Evolutionary conservation across 2,329 filamentous ascomycete species (phyloP).

Genomic region (Neofusicoccum cordaticola): DNA sequence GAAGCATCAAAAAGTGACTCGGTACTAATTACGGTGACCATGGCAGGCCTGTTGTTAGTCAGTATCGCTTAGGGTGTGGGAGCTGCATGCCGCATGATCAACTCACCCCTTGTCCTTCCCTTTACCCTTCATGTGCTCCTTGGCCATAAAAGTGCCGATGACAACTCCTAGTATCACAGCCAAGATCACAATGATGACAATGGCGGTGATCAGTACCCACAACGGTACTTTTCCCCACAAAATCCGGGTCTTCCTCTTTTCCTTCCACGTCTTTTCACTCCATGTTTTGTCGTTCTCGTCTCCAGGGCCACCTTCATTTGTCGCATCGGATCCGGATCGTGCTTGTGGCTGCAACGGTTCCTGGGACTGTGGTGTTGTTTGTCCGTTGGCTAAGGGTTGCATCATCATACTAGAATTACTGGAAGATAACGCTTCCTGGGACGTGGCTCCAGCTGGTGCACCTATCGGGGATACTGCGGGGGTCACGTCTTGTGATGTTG

Average conservation of each 20-base stretch:
- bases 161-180: slow-evolving; percentile 52
- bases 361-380: not conserved
- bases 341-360: not conserved
- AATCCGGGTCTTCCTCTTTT: slow-evolving; percentile 44
- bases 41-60: not conserved
- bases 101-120: slow-evolving; percentile 28
- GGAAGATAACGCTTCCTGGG: not conserved
- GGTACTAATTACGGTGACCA: slow-evolving; percentile 30
- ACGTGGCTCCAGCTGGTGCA: not conserved
- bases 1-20: slow-evolving; percentile 50
- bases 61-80: not conserved
- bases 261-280: slow-evolving; percentile 23
- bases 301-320: not conserved
- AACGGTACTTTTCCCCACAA: slow-evolving; percentile 50
- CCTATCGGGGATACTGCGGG: not conserved
- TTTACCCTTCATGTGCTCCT: slow-evolving; percentile 33
- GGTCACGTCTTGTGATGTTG: not conserved
- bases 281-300: slow-evolving; percentile 32
- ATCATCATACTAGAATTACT: slow-evolving; percentile 9
- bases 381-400: slow-evolving; percentile 1
- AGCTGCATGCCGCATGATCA: not conserved
- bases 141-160: slow-evolving; percentile 53
- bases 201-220: slow-evolving; percentile 48
- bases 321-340: not conserved
- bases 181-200: slow-evolving; percentile 45